A percentile compares a stretch with the other conserved stretches of the same genome.
phyloP scores from a whole-genome alignment of 2,329 filamentous ascomycete genomes.

The Monosporascus ibericus region DNA sequence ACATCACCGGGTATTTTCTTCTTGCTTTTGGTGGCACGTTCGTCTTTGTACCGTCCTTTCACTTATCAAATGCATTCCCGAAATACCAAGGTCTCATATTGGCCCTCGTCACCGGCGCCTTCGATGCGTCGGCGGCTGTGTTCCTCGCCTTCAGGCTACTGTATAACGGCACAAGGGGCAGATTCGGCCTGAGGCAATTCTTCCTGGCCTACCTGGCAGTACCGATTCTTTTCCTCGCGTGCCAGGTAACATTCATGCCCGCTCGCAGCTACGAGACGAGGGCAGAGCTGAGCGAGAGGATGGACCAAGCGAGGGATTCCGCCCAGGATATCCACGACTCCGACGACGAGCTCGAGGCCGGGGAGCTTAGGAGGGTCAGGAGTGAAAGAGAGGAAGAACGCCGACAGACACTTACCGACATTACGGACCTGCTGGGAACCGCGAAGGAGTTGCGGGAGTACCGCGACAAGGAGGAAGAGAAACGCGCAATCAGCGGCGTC shows the following conservation, averaged over 20 bases:
- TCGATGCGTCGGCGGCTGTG: conserved; percentile 57
- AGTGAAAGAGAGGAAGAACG: conserved; percentile 43
- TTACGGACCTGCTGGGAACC: conserved; percentile 57
- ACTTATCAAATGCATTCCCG: conserved; percentile 60
- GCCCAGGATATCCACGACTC: conserved; percentile 42
- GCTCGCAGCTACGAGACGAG: conserved; percentile 31
- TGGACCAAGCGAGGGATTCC: conserved; percentile 31
- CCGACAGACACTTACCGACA: conserved; percentile 52
- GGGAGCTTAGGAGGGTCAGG: conserved; percentile 36
- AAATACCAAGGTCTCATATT: conserved; percentile 53
- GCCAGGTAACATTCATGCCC: conserved; percentile 36
- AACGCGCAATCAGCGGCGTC: conserved; percentile 55
- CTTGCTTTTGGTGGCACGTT: conserved; percentile 57
- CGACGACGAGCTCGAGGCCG: conserved; percentile 45
- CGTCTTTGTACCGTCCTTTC: conserved; percentile 59
- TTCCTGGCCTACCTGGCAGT: conserved; percentile 34
- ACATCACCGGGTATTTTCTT: conserved; percentile 52
- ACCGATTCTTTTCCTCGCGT: conserved; percentile 28
- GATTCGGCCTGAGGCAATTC: conserved; percentile 31
- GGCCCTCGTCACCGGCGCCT: conserved; percentile 56
- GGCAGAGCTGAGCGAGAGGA: conserved; percentile 32
- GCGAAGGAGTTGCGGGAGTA: conserved; percentile 48
- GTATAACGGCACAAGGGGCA: conserved; percentile 38
- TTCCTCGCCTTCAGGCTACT: conserved; percentile 53
- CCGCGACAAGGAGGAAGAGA: conserved; percentile 49